Base-by-base conservation (phyloP, 257 asterid species). In the Solanum microdontum region DNA sequence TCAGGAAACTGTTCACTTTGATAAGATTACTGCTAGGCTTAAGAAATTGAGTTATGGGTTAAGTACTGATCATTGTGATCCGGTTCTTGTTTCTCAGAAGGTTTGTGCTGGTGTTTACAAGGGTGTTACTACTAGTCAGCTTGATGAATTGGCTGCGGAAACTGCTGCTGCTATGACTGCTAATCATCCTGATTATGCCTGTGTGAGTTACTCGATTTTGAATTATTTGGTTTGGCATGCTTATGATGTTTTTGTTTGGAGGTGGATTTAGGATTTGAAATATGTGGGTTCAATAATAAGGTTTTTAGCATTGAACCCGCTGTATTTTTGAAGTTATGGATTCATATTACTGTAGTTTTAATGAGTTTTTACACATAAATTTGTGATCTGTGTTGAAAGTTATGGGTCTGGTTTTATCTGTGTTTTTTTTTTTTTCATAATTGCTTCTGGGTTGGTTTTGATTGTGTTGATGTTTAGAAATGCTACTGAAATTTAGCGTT, bases 151-250 rank as follows among this genome's bases (percentile, higher is more conserved):
- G 94, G 99, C 99, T 28, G 99, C 99, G 3, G 99, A 97, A 92
- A 97, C 99, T 3, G 94, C 99, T 1, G 99, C 99, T 0, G 99
- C 98, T 62, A 76, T 97, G 98, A 96, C 99, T n/a, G 93, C 99
- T 2, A 93, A 93, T 51, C 99, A 97, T 77, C 98, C 99, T 14
- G 99, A 97, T 90, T 97, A 97, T 87, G 99, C 99, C 66, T 97
- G 93, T 11, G 99, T 97, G 83, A 90, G 98, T 95, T 86, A 15
- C 28, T 6, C 45, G 34, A 24, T 87, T 39, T 72, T 33, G 36
- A 39, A n/a, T 28, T 12, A 19, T 55, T 55, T 55, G 66, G 66
- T 55, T 19, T 55, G 4, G 10, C 64, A 30, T 76, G 83, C 34
- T 76, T 76, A 19, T 76, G n/a, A 26, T 26, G 6, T 26, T 79